Base-by-base conservation (phyloP, 352 stramenopile species). In the Blastocystis sp. region DNA sequence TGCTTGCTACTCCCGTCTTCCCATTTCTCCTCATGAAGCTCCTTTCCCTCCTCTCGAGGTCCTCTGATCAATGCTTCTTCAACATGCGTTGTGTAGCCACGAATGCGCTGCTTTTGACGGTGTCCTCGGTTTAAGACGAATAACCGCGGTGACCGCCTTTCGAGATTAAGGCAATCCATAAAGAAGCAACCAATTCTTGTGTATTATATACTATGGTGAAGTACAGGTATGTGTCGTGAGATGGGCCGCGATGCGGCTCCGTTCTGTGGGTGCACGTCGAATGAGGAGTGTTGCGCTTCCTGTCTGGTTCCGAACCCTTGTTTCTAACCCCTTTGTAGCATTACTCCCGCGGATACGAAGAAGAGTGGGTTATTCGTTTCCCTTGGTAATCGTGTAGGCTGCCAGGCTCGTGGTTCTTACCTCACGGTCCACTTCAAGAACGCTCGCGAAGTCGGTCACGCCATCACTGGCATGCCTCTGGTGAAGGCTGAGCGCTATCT, bases 401-500 rank as follows among this genome's bases (percentile, higher is more conserved):
- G 62, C 88, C 95, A 95, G 92, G 91, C 92, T 69, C 93, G 93
- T 82, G 93, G 92, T 89, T 94, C 91, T 90, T 92, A 95, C 92
- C 91, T 96, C 60, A 93, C 93, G 90, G 93, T 95, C 91, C 93
- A 96, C 91, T 96, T 95, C 91, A 95, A 95, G 92, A 92, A 95
- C 92, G 95, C 92, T 90, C 93, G 93, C 90, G 93, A 95, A 90
- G 93, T 95, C n/a, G 93, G 90, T 90, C 92, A 95, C 89, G 91
- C 93, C 81, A 96, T 96, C 91, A 95, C 0, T 0, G 28, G 28
- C 28, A 34, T 34, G 28, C 28, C 28, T 34, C 28, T 34, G 28
- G 28, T 34, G 28, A 34, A 34, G 28, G 28, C 28, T 34, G 28
- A 34, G 28, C 28, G 28, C 28, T 34, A 34, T 34, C 28, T 34